These are phyloP conservation scores for Coprinellus aureogranulatus DNA, from an alignment of 768 basidiomycete genomes.

Conservation along the genomic window DNA sequence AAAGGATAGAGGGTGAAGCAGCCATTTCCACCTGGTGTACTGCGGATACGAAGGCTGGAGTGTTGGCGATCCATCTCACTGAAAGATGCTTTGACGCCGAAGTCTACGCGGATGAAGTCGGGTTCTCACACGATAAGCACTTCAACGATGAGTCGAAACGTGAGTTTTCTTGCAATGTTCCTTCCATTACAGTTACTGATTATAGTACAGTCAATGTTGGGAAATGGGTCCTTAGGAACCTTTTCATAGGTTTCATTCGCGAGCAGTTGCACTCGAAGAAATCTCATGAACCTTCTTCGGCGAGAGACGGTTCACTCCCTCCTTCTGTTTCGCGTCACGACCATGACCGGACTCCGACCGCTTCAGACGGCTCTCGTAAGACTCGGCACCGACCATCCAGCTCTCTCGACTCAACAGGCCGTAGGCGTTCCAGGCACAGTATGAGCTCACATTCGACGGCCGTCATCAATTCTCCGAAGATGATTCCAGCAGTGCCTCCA, in stretches of 20 bases:
- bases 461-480: slow-evolving; percentile 61
- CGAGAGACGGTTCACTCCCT: slow-evolving; percentile 13
- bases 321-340: slow-evolving; percentile 21
- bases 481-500: slow-evolving; percentile 65
- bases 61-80: slow-evolving; percentile 82
- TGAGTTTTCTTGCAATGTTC: slow-evolving; percentile 36
- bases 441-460: slow-evolving; percentile 31
- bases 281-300: background rate
- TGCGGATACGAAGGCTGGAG: slow-evolving; percentile 87
- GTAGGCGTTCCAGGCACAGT: slow-evolving; percentile 11
- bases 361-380: slow-evolving; percentile 24
- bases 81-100: slow-evolving; percentile 93
- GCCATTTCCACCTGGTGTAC: slow-evolving; percentile 81
- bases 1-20: slow-evolving; percentile 93
- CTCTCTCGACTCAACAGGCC: slow-evolving; percentile 5
- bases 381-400: background rate
- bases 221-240: slow-evolving; percentile 85
- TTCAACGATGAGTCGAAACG: slow-evolving; percentile 79
- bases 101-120: slow-evolving; percentile 90
- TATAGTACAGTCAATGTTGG: slow-evolving; percentile 75
- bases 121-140: slow-evolving; percentile 56
- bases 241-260: slow-evolving; percentile 75
- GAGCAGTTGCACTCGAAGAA: slow-evolving; percentile 51
- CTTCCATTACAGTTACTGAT: slow-evolving; percentile 6
- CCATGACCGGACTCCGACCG: slow-evolving; percentile 13